These are phyloP conservation scores for Paecilomyces sp. DNA, from an alignment of 2,329 filamentous ascomycete genomes.

Conservation along the genomic window DNA sequence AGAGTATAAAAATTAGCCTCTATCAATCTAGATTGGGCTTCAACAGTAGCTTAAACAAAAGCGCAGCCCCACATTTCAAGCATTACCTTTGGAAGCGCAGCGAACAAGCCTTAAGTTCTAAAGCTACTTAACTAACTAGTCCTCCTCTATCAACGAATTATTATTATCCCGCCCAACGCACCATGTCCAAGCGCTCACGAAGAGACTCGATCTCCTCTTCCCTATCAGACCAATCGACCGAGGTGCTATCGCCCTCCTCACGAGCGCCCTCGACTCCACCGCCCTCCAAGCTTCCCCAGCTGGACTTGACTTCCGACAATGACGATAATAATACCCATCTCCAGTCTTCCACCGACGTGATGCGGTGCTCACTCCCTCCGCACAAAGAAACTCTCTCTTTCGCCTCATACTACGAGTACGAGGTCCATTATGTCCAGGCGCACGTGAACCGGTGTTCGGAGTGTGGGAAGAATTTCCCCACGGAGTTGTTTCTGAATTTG, in stretches of 20 bases:
- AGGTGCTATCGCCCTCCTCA: slow-evolving; percentile 17
- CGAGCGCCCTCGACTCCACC: slow-evolving; percentile 15
- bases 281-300: slow-evolving; percentile 50
- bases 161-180: slow-evolving; percentile 3
- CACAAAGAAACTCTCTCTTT: slow-evolving; percentile 68
- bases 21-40: too few species aligned
- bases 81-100: too few species aligned
- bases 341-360: slow-evolving; percentile 39
- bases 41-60: too few species aligned
- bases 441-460: slow-evolving; percentile 81
- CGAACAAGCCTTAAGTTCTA: too few species aligned
- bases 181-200: slow-evolving; percentile 57
- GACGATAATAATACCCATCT: slow-evolving; percentile 6
- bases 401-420: slow-evolving; percentile 69
- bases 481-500: slow-evolving; percentile 67
- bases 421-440: slow-evolving; percentile 72
- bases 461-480: slow-evolving; percentile 83
- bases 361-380: slow-evolving; percentile 76
- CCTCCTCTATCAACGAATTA: too few species aligned
- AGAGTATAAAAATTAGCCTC: too few species aligned
- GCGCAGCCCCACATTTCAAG: too few species aligned
- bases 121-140: too few species aligned
- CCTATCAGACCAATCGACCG: slow-evolving; percentile 21
- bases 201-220: slow-evolving; percentile 40
- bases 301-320: slow-evolving; percentile 40